Base-by-base conservation (phyloP, 331 rosid species). In the Phaseolus coccineus region DNA sequence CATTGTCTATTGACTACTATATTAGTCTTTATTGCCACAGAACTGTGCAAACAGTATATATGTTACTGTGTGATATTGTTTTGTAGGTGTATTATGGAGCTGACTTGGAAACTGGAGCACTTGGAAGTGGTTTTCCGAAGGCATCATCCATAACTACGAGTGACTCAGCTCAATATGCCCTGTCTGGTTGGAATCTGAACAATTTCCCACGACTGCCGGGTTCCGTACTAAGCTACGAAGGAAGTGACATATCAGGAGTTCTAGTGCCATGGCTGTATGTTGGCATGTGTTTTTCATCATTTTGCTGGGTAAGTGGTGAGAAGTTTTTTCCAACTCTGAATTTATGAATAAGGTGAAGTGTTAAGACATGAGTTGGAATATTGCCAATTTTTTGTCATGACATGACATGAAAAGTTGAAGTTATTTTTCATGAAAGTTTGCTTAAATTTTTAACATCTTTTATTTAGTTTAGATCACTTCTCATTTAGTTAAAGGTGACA, bases 261-360 rank as follows among this genome's bases (percentile, higher is more conserved):
- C 79, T 96, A 78, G 98, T 96, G 85, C 99, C 99, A 46, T 93
- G 99, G 99, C 91, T 96, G 31, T 96, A 96, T 56, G 89, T 96
- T 69, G 99, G 99, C 81, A 96, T 96, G 99, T 96, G 98, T 84
- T 93, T 96, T 89, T 96, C 99, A 27, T 90, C 99, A 19, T 93
- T 96, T 89, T 96, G 99, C 84, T 96, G 99, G 99, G 99, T 96
- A 93, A 33, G 98, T 88, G 15, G 19, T 35, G 67, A 25, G 56
- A 82, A 15, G 33, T 80, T 73, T 63, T 61, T 44, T 15, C 31
- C 55, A 12, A 5, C 19, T 79, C 42, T 39, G 40, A 66, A 33
- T 31, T 42, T 52, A 62, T 37, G 7, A 53, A 51, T 12, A 30
- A 68, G 63, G 50, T 2, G 19, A 62, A 62, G 37, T 71, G 46